A percentile compares a stretch with the other conserved stretches of the same genome.
These are phyloP conservation scores for Mytilinidion resinicola DNA, from an alignment of 495 filamentous ascomycete genomes.

Conservation along the genomic window DNA sequence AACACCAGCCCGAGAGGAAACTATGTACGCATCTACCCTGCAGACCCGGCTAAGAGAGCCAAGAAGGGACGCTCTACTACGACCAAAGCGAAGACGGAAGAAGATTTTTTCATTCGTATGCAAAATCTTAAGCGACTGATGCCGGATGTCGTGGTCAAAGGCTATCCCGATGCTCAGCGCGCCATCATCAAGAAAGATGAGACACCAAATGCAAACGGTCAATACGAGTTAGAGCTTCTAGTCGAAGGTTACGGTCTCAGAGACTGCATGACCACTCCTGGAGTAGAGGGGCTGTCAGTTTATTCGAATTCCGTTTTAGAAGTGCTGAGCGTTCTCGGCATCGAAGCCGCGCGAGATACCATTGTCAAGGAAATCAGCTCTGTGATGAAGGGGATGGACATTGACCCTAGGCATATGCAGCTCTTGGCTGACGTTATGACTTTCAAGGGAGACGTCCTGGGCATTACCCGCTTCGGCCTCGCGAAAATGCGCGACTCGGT, in stretches of 20 bases:
- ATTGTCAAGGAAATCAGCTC: slow-evolving; percentile 72
- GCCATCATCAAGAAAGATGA: slow-evolving; percentile 82
- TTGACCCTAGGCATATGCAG: slow-evolving; percentile 98
- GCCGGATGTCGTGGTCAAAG: slow-evolving; percentile 72
- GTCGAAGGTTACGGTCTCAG: slow-evolving; percentile 92
- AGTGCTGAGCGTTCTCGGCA: slow-evolving; percentile 84
- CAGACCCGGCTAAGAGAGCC: slow-evolving; percentile 7
- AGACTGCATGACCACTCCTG: slow-evolving; percentile 84
- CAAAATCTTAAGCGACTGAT: slow-evolving; percentile 77
- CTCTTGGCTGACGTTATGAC: slow-evolving; percentile 99
- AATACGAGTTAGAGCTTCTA: slow-evolving; percentile 48
- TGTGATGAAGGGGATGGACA: slow-evolving; percentile 90
- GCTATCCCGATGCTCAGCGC: slow-evolving; percentile 75
- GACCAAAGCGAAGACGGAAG: slow-evolving; percentile 40
- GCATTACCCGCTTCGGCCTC: slow-evolving; percentile 93
- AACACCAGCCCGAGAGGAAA: slow-evolving; percentile 28
- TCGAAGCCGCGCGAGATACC: slow-evolving; percentile 83
- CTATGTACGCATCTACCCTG: slow-evolving; percentile 49
- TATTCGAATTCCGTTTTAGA: slow-evolving; percentile 88
- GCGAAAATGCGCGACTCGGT: slow-evolving; percentile 96
- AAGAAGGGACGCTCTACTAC: slow-evolving; percentile 27
- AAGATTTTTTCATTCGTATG: slow-evolving; percentile 72
- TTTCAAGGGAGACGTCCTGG: slow-evolving; percentile 95
- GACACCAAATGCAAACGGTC: slow-evolving; percentile 50
- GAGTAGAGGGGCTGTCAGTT: slow-evolving; percentile 67